Base-by-base conservation (phyloP, 495 filamentous ascomycete species). In the Neurospora sp. region DNA sequence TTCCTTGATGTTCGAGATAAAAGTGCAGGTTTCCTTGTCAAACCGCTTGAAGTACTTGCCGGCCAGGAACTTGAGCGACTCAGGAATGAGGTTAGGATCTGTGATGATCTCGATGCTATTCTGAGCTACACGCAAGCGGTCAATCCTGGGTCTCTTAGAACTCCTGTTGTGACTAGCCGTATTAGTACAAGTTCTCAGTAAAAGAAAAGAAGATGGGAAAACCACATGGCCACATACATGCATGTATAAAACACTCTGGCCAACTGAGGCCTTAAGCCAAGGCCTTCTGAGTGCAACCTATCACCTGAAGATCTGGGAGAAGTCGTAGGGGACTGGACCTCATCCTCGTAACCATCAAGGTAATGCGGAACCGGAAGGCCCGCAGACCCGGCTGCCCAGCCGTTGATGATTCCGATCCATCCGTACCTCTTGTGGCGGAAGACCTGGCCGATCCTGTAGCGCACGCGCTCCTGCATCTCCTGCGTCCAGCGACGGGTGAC, bases 31-130 rank as follows among this genome's bases (percentile, higher is more conserved):
- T n/a, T 80, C 81, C 40, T 78, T 75, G 80, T 97, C 93, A 88
- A 93, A 98, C 22, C 94, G 85, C 82, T 94, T 97, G 77, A 98
- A 98, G 81, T 92, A 91, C 76, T 90, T 91, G 12, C 96, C 96
- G 3, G 94, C 94, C 74, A 95, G 84, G 69, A 83, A 83, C 74
- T 91, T 85, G 70, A 97, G 82, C 5, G 84, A 83, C 12, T 81
- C 78, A 0, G 89, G 75, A 74, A 84, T 48, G 75, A 81, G 70
- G 9, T 75, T 78, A 42, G 82, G 82, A 48, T 88, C 82, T 3
- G 83, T 79, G 53, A 93, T 82, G 31, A 90, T 84, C 71, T 89
- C 85, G 69, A 97, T 91, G 75, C 96, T 98, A 75, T 97, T 93
- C 82, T 97, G 92, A 7, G 93, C 92, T 8, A 98, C 92, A 89